A percentile compares a stretch with the other conserved stretches of the same genome.
Conservation (phyloP, 208 protist genomes). For the Trypanosoma rangeli region DNA sequence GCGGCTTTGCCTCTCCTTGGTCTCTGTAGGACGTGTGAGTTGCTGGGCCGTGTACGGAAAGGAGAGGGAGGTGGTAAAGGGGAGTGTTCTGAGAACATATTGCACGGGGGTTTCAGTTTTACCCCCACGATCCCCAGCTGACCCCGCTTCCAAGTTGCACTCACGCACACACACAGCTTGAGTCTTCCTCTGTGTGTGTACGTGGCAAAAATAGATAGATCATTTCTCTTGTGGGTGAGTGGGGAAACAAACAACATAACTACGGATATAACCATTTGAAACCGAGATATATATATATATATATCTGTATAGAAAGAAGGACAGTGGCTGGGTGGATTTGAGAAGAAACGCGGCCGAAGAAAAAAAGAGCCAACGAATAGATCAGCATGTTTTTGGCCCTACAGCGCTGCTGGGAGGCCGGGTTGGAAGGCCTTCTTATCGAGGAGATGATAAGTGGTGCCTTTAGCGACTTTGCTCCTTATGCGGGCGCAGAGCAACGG, state of each 20-base stretch:
- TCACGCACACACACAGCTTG: not conserved
- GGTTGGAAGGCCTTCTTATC: slow-evolving; percentile 52
- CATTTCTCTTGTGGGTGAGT: not conserved
- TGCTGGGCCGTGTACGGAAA: not conserved
- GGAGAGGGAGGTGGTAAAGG: not conserved
- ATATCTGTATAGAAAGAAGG: slow-evolving; percentile 13
- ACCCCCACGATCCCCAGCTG: not conserved
- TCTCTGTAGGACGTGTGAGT: not conserved
- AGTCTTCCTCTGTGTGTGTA: not conserved
- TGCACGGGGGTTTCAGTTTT: not conserved
- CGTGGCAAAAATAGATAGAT: not conserved
- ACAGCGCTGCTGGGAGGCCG: slow-evolving; percentile 40
- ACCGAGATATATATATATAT: slow-evolving; percentile 9
- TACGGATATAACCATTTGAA: not conserved
- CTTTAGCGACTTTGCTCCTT: slow-evolving; percentile 80
- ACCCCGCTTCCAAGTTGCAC: not conserved
- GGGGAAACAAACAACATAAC: not conserved
- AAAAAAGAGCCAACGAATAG: not conserved
- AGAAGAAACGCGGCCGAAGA: not conserved
- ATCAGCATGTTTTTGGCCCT: slow-evolving; percentile 17
- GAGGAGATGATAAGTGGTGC: slow-evolving; percentile 68
- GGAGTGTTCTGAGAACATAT: not conserved
- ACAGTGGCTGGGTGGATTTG: not conserved
- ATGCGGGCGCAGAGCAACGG: slow-evolving; percentile 75
- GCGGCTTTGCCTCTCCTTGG: not conserved